Conservation (phyloP, 2,329 filamentous ascomycete genomes). For the Pleurostoma richardsiae region DNA sequence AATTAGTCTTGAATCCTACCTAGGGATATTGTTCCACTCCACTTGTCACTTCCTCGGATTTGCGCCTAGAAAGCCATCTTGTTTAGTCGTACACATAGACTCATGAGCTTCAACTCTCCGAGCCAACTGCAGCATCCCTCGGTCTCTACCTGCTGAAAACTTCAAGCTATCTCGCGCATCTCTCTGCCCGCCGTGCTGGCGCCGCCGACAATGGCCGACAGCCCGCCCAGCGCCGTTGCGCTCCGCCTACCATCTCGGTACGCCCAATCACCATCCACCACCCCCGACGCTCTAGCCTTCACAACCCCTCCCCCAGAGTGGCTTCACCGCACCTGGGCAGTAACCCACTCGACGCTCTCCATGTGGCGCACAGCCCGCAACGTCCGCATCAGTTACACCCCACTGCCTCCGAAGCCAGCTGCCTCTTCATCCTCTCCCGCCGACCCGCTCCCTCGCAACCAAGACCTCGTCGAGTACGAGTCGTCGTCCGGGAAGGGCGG, state of each 20-base stretch:
- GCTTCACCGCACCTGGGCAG: slow-evolving; percentile 64
- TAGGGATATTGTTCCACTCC: too few relatives aligned
- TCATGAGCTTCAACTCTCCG: too few relatives aligned
- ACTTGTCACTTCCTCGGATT: too few relatives aligned
- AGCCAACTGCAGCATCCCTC: too few relatives aligned
- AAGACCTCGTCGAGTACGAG: slow-evolving; percentile 72
- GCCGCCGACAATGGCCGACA: slow-evolving; percentile 6
- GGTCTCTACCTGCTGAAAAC: too few relatives aligned
- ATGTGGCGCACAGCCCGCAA: slow-evolving; percentile 82
- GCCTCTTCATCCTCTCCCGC: slow-evolving; percentile 13
- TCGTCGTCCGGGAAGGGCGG: slow-evolving; percentile 35
- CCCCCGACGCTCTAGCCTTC: slow-evolving; percentile 21
- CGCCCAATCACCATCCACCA: slow-evolving; percentile 17
- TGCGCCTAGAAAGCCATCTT: too few relatives aligned
- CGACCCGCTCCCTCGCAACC: slow-evolving; percentile 38
- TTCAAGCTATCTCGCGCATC: too few relatives aligned
- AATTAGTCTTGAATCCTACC: too few relatives aligned
- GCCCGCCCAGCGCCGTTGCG: slow-evolving; percentile 17
- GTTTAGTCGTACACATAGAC: too few relatives aligned
- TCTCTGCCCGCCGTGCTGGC: neutral
- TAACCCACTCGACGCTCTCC: slow-evolving; percentile 69
- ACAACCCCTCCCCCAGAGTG: slow-evolving; percentile 47
- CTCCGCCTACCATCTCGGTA: slow-evolving; percentile 48
- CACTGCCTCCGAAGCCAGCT: slow-evolving; percentile 35
- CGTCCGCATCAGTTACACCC: slow-evolving; percentile 71